phyloP scores from a whole-genome alignment of 2,329 filamentous ascomycete genomes.

The Trichoderma koningii region DNA sequence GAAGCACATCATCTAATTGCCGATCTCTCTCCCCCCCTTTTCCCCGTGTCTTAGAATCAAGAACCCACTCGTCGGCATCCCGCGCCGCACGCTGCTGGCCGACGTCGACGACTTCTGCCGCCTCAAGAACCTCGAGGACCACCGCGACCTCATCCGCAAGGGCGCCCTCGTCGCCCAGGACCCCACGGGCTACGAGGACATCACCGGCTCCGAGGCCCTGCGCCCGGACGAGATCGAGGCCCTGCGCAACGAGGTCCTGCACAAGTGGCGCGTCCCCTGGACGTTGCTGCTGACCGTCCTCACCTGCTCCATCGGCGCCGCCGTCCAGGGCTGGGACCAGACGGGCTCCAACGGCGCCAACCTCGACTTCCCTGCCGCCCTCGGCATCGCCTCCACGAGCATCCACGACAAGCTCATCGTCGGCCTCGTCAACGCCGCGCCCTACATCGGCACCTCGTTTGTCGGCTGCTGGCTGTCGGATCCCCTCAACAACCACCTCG shows the following conservation, averaged over 20 bases:
- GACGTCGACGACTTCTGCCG: constrained; percentile 65
- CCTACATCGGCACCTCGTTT: constrained; percentile 52
- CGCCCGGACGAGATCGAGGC: constrained; percentile 59
- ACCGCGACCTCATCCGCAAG: constrained; percentile 61
- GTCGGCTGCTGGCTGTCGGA: constrained; percentile 68
- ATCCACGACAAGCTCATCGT: constrained; percentile 53
- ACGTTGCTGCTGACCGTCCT: constrained; percentile 67
- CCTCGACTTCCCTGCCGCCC: constrained; percentile 59
- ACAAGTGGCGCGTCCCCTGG: constrained; percentile 67
- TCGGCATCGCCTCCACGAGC: constrained; percentile 45
- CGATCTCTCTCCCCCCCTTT: background rate
- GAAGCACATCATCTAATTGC: constrained; percentile 6
- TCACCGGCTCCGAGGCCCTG: constrained; percentile 60
- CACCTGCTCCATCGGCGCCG: constrained; percentile 68
- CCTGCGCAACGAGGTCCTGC: constrained; percentile 62
- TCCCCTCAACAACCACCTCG: constrained; percentile 53
- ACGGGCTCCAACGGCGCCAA: constrained; percentile 66
- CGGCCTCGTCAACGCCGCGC: constrained; percentile 66
- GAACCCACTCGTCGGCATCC: constrained; percentile 55
- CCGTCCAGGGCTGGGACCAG: constrained; percentile 71
- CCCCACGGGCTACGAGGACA: constrained; percentile 61
- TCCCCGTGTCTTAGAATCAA: constrained; percentile 40
- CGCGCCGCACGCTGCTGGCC: constrained; percentile 52
- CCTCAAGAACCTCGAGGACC: constrained; percentile 59
- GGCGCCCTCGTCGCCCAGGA: constrained; percentile 75